Percentiles rank a stretch among this genome's conserved stretches.
Conservation (phyloP, 768 basidiomycete species). For the Hygrophoropsis aurantiaca region DNA sequence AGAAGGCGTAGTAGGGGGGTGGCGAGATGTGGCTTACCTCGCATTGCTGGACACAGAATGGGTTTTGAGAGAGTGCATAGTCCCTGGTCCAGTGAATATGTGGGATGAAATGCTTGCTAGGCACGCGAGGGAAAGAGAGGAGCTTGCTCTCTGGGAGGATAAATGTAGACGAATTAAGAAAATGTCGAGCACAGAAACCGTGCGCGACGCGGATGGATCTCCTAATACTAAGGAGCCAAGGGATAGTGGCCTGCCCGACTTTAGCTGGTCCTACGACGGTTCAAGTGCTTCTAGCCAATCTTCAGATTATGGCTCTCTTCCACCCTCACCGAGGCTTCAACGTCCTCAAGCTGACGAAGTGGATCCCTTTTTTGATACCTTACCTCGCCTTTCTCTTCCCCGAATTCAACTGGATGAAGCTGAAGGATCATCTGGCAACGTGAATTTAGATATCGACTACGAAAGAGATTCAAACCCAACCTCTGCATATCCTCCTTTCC, state of each 20-base stretch:
- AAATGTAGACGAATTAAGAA: constrained; percentile 27
- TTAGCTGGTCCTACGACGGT: constrained; percentile 1
- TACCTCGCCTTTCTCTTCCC: neutral
- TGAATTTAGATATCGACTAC: too few relatives aligned
- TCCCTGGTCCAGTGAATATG: constrained; percentile 33
- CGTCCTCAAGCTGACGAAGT: constrained; percentile 15
- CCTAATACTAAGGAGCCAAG: constrained; percentile 8
- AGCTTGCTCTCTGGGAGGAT: constrained; percentile 53
- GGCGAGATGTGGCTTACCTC: constrained; percentile 62
- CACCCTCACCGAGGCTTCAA: constrained; percentile 19
- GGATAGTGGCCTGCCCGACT: constrained; percentile 9
- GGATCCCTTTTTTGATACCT: constrained; percentile 3
- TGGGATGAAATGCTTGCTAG: constrained; percentile 67
- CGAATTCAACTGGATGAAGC: too few relatives aligned
- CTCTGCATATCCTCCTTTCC: too few relatives aligned
- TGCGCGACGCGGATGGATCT: constrained; percentile 23
- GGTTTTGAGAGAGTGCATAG: constrained; percentile 35
- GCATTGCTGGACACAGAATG: constrained; percentile 66
- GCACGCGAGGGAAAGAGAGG: constrained; percentile 58
- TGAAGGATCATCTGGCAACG: too few relatives aligned
- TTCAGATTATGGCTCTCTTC: constrained; percentile 14
- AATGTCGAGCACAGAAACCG: constrained; percentile 43
- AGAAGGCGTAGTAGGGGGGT: constrained; percentile 38
- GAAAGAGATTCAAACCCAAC: too few relatives aligned
- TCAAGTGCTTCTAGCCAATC: constrained; percentile 11